Evolutionary conservation across 1,284 basidiomycete species (phyloP).

Genomic region (Tetrapyrgos nigripes): DNA sequence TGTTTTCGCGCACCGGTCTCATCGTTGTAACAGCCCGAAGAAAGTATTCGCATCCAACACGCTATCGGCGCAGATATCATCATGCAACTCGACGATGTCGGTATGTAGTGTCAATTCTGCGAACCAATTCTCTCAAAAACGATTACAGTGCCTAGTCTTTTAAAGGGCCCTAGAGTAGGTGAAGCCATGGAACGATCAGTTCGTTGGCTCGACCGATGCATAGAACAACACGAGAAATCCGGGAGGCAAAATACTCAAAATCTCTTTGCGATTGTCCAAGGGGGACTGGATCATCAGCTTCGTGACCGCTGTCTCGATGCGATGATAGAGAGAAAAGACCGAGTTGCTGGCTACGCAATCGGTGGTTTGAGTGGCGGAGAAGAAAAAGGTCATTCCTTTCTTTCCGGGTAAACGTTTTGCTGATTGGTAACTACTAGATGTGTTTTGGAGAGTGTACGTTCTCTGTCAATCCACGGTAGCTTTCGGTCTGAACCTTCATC

Average conservation of each 20-base stretch:
- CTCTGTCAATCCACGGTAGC: background rate
- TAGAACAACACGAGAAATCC: constrained; percentile 70
- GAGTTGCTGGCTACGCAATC: constrained; percentile 83
- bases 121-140: background rate
- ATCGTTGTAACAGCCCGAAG: constrained; percentile 15
- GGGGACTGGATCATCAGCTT: constrained; percentile 72
- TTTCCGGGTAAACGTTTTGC: background rate
- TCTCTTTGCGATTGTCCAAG: constrained; percentile 89
- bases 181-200: constrained; percentile 86
- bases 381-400: constrained; percentile 70
- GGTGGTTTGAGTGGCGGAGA: constrained; percentile 87
- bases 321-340: constrained; percentile 76
- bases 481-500: background rate
- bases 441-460: constrained; percentile 84
- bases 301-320: constrained; percentile 78
- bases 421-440: constrained; percentile 49
- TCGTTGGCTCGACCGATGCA: constrained; percentile 87
- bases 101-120: constrained; percentile 47
- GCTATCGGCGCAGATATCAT: constrained; percentile 89
- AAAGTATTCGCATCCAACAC: constrained; percentile 57
- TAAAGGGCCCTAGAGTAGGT: constrained; percentile 75
- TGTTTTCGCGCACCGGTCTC: background rate
- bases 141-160: constrained; percentile 70
- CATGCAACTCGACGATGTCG: constrained; percentile 91
- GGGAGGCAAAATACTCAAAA: constrained; percentile 73